phyloP scores from a whole-genome alignment of 495 filamentous ascomycete species.

The Peziza echinospora region DNA sequence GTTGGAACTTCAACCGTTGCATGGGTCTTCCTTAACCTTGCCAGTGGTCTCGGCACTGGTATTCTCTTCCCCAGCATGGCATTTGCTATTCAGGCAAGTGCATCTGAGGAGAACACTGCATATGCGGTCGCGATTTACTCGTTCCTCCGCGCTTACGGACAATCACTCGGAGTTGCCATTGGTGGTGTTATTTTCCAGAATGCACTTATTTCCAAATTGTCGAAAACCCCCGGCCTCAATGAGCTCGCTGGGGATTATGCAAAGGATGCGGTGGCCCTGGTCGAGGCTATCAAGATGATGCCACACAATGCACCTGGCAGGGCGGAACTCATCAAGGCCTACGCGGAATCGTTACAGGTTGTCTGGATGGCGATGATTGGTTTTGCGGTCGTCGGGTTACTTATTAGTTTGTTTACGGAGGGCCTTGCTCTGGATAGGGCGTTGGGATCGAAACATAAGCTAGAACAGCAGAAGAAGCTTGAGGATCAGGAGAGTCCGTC shows the following conservation, averaged over 20 bases:
- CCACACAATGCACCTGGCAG: constrained; percentile 22
- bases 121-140: constrained; percentile 36
- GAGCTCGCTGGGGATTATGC: constrained; percentile 27
- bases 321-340: constrained; percentile 28
- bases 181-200: constrained; percentile 39
- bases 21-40: constrained; percentile 33
- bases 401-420: constrained; percentile 29
- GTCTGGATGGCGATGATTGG: constrained; percentile 37
- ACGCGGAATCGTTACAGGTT: constrained; percentile 32
- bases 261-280: constrained; percentile 36
- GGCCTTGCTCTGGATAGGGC: constrained; percentile 33
- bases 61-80: constrained; percentile 31
- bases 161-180: constrained; percentile 29
- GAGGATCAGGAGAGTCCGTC: too few relatives aligned
- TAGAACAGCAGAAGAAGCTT: constrained; percentile 21
- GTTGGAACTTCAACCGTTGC: constrained; percentile 23
- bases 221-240: constrained; percentile 23
- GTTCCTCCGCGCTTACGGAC: constrained; percentile 38
- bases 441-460: constrained; percentile 27
- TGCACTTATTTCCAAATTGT: constrained; percentile 28
- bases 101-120: constrained; percentile 27
- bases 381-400: constrained; percentile 27
- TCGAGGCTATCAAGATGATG: constrained; percentile 37
- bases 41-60: constrained; percentile 33
- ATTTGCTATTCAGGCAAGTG: constrained; percentile 27